A percentile compares a stretch with the other conserved stretches of the same genome.
phyloP scores from a whole-genome alignment of 805 yeast genomes.

The Cyberlindnera americana region DNA sequence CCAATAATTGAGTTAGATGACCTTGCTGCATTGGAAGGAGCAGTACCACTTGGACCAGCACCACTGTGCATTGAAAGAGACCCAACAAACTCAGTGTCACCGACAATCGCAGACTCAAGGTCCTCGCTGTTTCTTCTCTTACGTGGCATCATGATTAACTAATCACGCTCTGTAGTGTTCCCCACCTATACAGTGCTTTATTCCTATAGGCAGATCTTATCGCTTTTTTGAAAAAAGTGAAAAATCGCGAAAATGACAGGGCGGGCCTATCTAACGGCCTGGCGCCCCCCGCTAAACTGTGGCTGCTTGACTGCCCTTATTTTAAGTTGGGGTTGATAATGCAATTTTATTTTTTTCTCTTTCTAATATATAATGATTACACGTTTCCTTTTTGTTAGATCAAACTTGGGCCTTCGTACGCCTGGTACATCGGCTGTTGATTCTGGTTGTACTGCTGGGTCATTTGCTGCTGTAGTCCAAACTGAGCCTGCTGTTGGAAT shows the following conservation, averaged over 20 bases:
- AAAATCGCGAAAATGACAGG: too few relatives aligned
- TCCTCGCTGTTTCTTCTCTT: constrained; percentile 9
- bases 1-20: constrained; percentile 32
- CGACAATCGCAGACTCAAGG: constrained; percentile 1
- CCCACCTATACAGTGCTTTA: too few relatives aligned
- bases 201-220: too few relatives aligned
- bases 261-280: too few relatives aligned
- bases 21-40: not conserved
- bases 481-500: constrained; percentile 36
- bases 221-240: too few relatives aligned
- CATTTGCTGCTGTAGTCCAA: constrained; percentile 23
- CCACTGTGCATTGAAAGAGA: constrained; percentile 5
- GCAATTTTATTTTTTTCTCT: not conserved
- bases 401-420: constrained; percentile 19
- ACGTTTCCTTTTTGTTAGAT: constrained; percentile 8
- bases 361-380: too few relatives aligned
- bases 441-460: constrained; percentile 13
- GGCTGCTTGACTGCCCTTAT: not conserved
- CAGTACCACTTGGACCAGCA: not conserved
- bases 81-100: constrained; percentile 14
- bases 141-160: constrained; percentile 5
- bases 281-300: too few relatives aligned
- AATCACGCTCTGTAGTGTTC: too few relatives aligned
- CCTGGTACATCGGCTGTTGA: constrained; percentile 8
- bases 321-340: too few relatives aligned